A percentile compares a stretch with the other conserved stretches of the same genome.
Evolutionary conservation across 345 rosid genomes (phyloP).

Genomic region (Eutrema heterophyllum): DNA sequence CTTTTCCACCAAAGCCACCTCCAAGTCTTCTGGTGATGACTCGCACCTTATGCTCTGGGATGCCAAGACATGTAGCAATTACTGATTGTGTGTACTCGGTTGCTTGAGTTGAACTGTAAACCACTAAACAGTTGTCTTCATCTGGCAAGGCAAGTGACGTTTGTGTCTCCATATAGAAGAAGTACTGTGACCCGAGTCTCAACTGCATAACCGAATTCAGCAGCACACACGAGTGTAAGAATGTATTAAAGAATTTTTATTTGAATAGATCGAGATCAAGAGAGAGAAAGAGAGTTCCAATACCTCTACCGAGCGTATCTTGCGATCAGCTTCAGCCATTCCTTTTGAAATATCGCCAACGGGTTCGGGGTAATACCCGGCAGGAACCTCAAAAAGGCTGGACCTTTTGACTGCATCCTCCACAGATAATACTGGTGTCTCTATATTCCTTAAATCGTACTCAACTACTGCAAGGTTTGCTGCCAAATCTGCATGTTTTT

Average conservation of each 20-base stretch:
- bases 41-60: slow-evolving; percentile 73
- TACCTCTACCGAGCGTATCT: slow-evolving; percentile 67
- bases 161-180: slow-evolving; percentile 87
- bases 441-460: slow-evolving; percentile 53
- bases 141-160: slow-evolving; percentile 89
- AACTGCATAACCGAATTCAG: slow-evolving; percentile 37
- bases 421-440: slow-evolving; percentile 59
- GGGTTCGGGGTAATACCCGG: slow-evolving; percentile 43
- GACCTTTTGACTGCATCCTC: slow-evolving; percentile 70
- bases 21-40: slow-evolving; percentile 89
- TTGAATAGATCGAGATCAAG: not conserved
- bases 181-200: slow-evolving; percentile 75
- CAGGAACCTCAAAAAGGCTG: slow-evolving; percentile 68
- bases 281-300: not conserved
- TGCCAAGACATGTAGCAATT: slow-evolving; percentile 71
- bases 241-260: not conserved
- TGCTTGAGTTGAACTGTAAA: slow-evolving; percentile 68
- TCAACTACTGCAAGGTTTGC: slow-evolving; percentile 57
- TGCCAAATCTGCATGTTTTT: slow-evolving; percentile 71
- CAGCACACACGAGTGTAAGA: not conserved
- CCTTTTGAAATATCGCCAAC: slow-evolving; percentile 71
- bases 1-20: slow-evolving; percentile 95
- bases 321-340: slow-evolving; percentile 74
- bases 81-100: slow-evolving; percentile 53
- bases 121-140: slow-evolving; percentile 70